Evolutionary conservation across 192 early-diverging fungal genomes (phyloP).

Genomic region (Backusella macrospora): DNA sequence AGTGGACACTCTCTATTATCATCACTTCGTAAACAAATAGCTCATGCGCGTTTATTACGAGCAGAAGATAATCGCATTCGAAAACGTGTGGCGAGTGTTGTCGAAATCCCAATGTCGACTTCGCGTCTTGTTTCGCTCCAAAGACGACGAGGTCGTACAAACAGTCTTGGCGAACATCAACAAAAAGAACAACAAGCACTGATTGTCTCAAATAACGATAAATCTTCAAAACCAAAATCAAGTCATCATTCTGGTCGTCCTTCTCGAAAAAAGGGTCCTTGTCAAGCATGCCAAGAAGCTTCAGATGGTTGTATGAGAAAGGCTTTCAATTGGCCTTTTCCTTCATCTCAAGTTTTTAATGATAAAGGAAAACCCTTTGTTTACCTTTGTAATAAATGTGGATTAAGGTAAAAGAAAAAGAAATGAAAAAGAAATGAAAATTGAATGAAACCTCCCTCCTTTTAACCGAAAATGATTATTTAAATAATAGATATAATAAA

Average conservation of each 20-base stretch:
- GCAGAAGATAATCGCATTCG: not conserved
- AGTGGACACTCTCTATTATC: slow-evolving; percentile 31
- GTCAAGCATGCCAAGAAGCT: slow-evolving; percentile 36
- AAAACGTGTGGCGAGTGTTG: not conserved
- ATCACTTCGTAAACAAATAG: slow-evolving; percentile 25
- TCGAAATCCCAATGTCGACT: slow-evolving; percentile 18
- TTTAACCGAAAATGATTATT: not conserved
- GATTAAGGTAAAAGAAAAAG: slow-evolving; percentile 29
- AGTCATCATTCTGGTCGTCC: slow-evolving; percentile 17
- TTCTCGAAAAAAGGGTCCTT: slow-evolving; percentile 36
- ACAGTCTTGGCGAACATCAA: not conserved
- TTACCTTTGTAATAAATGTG: slow-evolving; percentile 45
- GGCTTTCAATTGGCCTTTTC: slow-evolving; percentile 42
- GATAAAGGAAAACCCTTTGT: slow-evolving; percentile 41
- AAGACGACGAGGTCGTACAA: not conserved
- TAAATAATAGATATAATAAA: slow-evolving; percentile 36
- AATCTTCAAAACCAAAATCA: not conserved
- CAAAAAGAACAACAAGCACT: not conserved
- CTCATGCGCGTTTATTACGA: slow-evolving; percentile 15
- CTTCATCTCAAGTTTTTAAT: slow-evolving; percentile 13
- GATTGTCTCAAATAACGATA: not conserved
- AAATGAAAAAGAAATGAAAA: too few relatives aligned
- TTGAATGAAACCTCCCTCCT: too few relatives aligned
- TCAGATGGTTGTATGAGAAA: slow-evolving; percentile 45
- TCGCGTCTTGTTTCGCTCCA: too few relatives aligned